These are phyloP conservation scores for Erodium maritimum DNA, from an alignment of 345 rosid species.

Conservation along the genomic window DNA sequence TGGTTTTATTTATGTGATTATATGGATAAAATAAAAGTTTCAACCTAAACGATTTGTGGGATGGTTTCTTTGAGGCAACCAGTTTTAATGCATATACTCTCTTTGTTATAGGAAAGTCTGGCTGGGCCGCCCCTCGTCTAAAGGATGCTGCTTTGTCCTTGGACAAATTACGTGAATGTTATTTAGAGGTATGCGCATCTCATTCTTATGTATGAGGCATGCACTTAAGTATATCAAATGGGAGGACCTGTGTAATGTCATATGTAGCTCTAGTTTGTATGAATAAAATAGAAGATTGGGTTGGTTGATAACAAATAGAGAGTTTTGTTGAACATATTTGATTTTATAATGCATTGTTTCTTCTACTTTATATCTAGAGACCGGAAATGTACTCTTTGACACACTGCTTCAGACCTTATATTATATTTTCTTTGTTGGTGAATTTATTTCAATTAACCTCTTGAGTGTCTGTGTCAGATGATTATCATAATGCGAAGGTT, in stretches of 20 bases:
- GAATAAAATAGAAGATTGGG: too few relatives aligned
- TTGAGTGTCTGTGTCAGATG: slow-evolving; percentile 40
- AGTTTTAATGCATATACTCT: neutral
- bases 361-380: neutral
- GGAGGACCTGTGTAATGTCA: too few relatives aligned
- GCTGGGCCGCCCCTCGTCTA: slow-evolving; percentile 98
- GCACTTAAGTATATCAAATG: neutral
- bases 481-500: slow-evolving; percentile 67
- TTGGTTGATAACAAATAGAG: too few relatives aligned
- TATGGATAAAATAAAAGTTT: too few relatives aligned
- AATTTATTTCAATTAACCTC: neutral
- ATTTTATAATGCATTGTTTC: neutral
- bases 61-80: too few relatives aligned
- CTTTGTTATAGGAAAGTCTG: slow-evolving; percentile 48
- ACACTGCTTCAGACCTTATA: neutral
- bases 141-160: slow-evolving; percentile 87
- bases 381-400: neutral
- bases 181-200: slow-evolving; percentile 54
- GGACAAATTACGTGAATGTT: slow-evolving; percentile 81
- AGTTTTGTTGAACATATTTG: too few relatives aligned
- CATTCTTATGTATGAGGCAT: neutral
- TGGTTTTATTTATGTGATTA: too few relatives aligned
- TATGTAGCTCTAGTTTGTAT: too few relatives aligned
- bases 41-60: too few relatives aligned
- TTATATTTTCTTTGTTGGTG: neutral